Base-by-base conservation (phyloP, 2,329 filamentous ascomycete species). In the Hortaea werneckii region DNA sequence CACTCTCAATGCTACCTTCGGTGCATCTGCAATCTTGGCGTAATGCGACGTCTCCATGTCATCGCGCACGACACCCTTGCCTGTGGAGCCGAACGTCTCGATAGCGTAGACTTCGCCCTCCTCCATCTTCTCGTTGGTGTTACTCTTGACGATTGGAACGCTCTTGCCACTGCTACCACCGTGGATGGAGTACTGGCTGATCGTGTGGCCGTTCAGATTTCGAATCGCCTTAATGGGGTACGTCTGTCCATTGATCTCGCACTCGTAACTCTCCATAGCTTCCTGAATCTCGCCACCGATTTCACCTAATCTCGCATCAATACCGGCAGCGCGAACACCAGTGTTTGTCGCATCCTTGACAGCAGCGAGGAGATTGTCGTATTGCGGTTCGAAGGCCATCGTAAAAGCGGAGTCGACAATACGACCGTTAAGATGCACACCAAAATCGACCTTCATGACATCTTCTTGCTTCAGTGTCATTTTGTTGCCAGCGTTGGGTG, bases 331-430 rank as follows among this genome's bases (percentile, higher is more conserved):
- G 66, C 72, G 51, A 49, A 76, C 59, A 44, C 65, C 74, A 41
- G 71, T 70, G 66, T 88, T 85, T 47, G 85, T 89, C 10, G 85
- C 83, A 47, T 79, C 84, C 65, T 79, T 80, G 48, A 88, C 85
- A 3, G 85, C 81, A 39, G 76, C 73, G 32, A 90, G 75, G 28
- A 90, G 72, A 58, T 82, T 82, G 64, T 89, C 83, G 64, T 87
- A 89, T 53, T 75, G 76, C 26, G 77, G 78, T 57, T 89, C 82
- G 59, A 86, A 89, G 0, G 83, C 74, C 65, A 89, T 73, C 7
- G 85, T 89, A 61, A 88, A 90, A 5, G 85, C 85, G 53, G 80
- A 85, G 68, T 90, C 85, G 47, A 89, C 83, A 60, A 89, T 90
- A 54, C 80, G 76, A 4, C 85, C 85, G 58, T 84, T 85, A 58